Conservation (phyloP, 2,329 filamentous ascomycete species). For the Capronia epimyces region DNA sequence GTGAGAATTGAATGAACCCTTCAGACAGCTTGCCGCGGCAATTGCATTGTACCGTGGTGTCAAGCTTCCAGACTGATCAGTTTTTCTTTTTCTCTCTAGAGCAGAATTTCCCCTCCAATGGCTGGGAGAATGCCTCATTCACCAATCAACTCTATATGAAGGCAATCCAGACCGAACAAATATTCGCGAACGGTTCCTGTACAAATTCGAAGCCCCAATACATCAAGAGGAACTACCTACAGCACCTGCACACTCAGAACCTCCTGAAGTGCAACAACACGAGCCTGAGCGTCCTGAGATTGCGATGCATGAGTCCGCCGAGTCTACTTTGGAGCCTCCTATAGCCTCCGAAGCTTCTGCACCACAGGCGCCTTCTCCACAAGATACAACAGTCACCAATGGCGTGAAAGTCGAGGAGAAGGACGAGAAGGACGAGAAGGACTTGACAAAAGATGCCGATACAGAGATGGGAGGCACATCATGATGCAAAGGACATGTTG, state of each 20-base stretch:
- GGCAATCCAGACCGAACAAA: constrained; percentile 28
- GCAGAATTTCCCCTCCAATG: constrained; percentile 29
- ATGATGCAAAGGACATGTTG: constrained; percentile 4
- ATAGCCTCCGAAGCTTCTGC: neutral
- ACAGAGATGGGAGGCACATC: constrained; percentile 25
- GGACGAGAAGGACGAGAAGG: constrained; percentile 1
- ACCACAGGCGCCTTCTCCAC: neutral
- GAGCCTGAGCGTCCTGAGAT: constrained; percentile 4
- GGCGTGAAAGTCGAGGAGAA: constrained; percentile 14
- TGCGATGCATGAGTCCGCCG: constrained; percentile 8
- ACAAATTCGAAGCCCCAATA: constrained; percentile 25
- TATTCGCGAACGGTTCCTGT: constrained; percentile 27
- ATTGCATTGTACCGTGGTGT: neutral
- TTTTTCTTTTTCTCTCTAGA: constrained; percentile 8
- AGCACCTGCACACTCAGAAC: constrained; percentile 6
- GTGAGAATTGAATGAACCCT: constrained; percentile 1
- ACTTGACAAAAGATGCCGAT: constrained; percentile 17
- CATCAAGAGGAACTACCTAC: constrained; percentile 11
- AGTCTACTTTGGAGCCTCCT: neutral
- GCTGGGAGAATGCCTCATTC: constrained; percentile 30
- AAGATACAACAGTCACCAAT: constrained; percentile 10
- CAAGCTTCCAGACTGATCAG: neutral
- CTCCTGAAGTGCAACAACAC: constrained; percentile 1
- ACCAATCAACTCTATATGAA: constrained; percentile 29
- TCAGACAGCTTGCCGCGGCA: no score